Conservation (phyloP, 148 eudicot genomes). For the Cornus controversa region DNA sequence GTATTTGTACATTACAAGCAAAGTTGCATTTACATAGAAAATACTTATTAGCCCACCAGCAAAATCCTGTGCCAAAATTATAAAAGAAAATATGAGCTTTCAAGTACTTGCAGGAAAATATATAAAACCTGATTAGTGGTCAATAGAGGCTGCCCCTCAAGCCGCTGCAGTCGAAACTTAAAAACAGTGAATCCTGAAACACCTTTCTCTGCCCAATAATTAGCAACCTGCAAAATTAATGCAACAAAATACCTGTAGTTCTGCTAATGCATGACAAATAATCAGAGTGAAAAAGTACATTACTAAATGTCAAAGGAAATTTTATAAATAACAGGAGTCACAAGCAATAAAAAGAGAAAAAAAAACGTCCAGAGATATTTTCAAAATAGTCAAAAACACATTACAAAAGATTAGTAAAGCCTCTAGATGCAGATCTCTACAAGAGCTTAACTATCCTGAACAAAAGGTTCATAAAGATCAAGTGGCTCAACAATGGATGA, state of each 20-base stretch:
- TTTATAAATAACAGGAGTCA: too few species aligned
- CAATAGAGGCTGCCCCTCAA: slow-evolving; percentile 76
- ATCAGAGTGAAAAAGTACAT: not conserved
- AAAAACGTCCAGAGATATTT: too few species aligned
- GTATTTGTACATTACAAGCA: too few species aligned
- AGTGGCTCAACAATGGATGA: too few species aligned
- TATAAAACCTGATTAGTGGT: slow-evolving; percentile 62
- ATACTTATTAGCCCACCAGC: too few species aligned
- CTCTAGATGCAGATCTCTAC: too few species aligned
- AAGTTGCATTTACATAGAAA: not conserved
- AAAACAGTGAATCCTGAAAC: slow-evolving; percentile 79
- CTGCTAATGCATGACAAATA: not conserved
- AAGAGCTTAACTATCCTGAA: too few species aligned
- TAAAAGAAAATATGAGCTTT: not conserved
- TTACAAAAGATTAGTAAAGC: too few species aligned
- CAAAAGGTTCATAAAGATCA: not conserved
- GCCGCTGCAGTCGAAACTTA: slow-evolving; percentile 68
- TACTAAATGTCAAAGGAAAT: not conserved
- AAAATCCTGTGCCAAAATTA: too few species aligned
- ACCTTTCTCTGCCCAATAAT: slow-evolving; percentile 86
- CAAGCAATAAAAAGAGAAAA: too few species aligned
- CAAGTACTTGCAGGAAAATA: not conserved
- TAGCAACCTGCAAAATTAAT: slow-evolving; percentile 48
- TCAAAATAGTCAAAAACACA: too few species aligned
- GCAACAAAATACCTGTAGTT: not conserved